Percentiles rank a stretch among this genome's conserved stretches.
phyloP scores from a whole-genome alignment of 192 early-diverging fungal genomes.

The Coemansia interrupta region DNA sequence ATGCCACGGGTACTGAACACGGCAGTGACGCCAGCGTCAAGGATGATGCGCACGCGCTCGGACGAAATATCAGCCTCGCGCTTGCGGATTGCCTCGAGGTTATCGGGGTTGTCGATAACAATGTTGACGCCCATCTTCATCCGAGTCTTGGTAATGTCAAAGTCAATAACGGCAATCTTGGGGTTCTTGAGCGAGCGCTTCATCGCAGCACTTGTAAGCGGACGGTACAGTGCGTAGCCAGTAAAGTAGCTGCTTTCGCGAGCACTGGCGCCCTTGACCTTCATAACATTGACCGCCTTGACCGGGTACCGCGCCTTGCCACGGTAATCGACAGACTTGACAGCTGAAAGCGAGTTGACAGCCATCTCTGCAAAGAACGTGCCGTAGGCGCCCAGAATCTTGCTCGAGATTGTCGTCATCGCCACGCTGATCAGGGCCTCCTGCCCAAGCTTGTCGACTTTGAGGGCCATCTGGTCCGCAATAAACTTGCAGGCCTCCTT shows the following conservation, averaged over 20 bases:
- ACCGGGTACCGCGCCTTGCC: slow-evolving; percentile 93
- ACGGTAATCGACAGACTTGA: slow-evolving; percentile 79
- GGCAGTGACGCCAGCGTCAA: slow-evolving; percentile 93
- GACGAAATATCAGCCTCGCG: slow-evolving; percentile 95
- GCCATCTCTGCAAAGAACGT: slow-evolving; percentile 95
- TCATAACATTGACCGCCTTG: slow-evolving; percentile 95
- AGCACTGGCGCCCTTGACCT: slow-evolving; percentile 92
- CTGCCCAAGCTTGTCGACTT: slow-evolving; percentile 88
- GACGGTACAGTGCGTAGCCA: slow-evolving; percentile 97
- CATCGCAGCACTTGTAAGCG: slow-evolving; percentile 95
- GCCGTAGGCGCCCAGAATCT: slow-evolving; percentile 96
- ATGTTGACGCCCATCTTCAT: slow-evolving; percentile 99
- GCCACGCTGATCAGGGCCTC: slow-evolving; percentile 94
- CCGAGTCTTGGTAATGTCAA: slow-evolving; percentile 96
- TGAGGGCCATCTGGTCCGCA: slow-evolving; percentile 91
- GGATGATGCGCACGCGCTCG: slow-evolving; percentile 92
- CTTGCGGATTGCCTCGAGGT: slow-evolving; percentile 91
- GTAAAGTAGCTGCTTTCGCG: slow-evolving; percentile 83
- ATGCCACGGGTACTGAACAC: slow-evolving; percentile 98
- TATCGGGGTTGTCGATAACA: slow-evolving; percentile 96
- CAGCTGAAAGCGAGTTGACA: slow-evolving; percentile 88
- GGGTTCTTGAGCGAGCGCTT: slow-evolving; percentile 80
- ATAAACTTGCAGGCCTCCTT: slow-evolving; percentile 99
- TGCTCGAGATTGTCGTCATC: slow-evolving; percentile 96
- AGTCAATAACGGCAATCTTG: slow-evolving; percentile 96